Evolutionary conservation across 345 rosid genomes (phyloP), one percentile per base, ranked within the genome.

Genomic region (Ricinus communis): DNA sequence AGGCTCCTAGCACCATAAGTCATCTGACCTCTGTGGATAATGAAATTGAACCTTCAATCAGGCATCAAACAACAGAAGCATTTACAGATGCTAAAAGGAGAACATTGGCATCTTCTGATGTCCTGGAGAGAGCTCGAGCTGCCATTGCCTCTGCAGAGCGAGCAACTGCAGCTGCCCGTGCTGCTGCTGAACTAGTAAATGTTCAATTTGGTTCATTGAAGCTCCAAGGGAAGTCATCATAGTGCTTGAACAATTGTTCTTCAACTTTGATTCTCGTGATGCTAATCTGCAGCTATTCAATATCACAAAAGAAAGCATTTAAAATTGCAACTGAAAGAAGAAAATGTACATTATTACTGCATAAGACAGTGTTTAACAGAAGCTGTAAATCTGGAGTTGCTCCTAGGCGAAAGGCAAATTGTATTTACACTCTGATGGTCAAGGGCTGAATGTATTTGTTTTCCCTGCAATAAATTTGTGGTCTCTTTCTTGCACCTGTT

Each of bases 91-190:
- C n/a, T n/a, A 77, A 73, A 63, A 72, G 62, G 66, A 84, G 65
- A 59, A 66, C 67, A 53, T 28, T 65, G 73, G 36, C 87, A 62
- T 70, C 86, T 60, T 83, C 91, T 11, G 87, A 88, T 69, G 86
- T 86, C 16, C 71, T 91, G 90, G 96, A 86, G 82, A 83, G 24
- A 84, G 98, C 97, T 77, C 88, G 81, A 65, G 93, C 83, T 40
- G 98, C 97, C 64, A 81, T 94, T 79, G 91, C 97, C 60, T 79
- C 78, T 51, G 98, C 97, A 3, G 95, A 91, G 36, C 90, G 86
- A 24, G 98, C 97, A 68, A 72, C 88, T 21, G 88, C 90, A 19
- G 80, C 91, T 60, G 98, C 98, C 41, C 98, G 87, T 69, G 88
- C 98, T 52, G 96, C 98, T 65, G 96, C 91, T 9, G 86, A 80